Conservation (phyloP, 352 stramenopile genomes). For the Salisapilia sapeloensis region DNA sequence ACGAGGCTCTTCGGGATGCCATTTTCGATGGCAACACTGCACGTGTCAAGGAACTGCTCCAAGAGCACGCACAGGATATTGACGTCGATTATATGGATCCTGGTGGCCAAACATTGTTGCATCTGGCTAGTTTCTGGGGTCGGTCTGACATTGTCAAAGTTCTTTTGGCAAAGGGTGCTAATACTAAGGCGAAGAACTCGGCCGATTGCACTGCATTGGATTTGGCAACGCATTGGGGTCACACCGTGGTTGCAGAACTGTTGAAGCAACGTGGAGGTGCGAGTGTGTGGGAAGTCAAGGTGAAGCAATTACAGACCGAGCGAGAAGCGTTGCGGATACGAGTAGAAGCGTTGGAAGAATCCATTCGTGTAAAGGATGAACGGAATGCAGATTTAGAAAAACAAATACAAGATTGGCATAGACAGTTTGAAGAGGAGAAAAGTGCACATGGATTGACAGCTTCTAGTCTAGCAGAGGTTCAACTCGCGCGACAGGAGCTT, state of each 20-base stretch:
- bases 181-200: conserved; percentile 55
- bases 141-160: conserved; percentile 45
- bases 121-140: conserved; percentile 59
- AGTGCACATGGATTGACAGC: conserved; percentile 7
- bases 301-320: conserved; percentile 39
- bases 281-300: conserved; percentile 64
- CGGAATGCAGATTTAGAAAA: conserved; percentile 7
- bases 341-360: conserved; percentile 9
- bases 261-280: conserved; percentile 38
- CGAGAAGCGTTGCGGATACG: conserved; percentile 33
- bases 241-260: conserved; percentile 47
- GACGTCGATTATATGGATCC: conserved; percentile 62
- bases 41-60: conserved; percentile 23
- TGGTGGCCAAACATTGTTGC: conserved; percentile 49
- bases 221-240: conserved; percentile 54
- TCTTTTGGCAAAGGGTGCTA: conserved; percentile 33
- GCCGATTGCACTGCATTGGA: conserved; percentile 48
- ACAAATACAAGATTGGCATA: conserved; percentile 19
- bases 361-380: conserved; percentile 9
- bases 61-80: conserved; percentile 6
- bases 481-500: conserved; percentile 4
- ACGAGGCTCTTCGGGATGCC: conserved; percentile 48
- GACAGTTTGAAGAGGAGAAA: conserved; percentile 25
- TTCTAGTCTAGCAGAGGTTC: conserved; percentile 2
- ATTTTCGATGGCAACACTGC: conserved; percentile 50